Conservation (phyloP, 176 grass and related monocot species). For the Triticum dicoccoides region DNA sequence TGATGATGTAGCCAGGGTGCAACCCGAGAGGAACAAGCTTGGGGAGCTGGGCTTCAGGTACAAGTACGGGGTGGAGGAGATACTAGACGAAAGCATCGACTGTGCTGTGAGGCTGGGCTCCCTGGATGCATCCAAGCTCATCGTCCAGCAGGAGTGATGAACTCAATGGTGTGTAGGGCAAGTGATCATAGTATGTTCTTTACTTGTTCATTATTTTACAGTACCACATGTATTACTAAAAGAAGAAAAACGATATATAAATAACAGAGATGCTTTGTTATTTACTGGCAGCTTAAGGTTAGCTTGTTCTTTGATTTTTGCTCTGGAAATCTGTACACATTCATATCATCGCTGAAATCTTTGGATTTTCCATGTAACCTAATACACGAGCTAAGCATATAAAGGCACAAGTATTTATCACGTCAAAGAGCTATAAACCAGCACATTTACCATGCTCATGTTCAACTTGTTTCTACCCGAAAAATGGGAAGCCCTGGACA, state of each 20-base stretch:
- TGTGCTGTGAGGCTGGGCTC: slow-evolving; percentile 32
- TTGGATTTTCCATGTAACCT: background rate
- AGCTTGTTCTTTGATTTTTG: background rate
- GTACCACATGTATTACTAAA: background rate
- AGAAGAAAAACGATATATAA: background rate
- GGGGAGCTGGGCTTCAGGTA: slow-evolving; percentile 55
- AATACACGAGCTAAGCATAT: background rate
- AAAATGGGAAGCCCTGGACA: background rate
- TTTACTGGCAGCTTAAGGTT: background rate
- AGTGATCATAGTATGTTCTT: background rate
- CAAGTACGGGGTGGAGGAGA: slow-evolving; percentile 41
- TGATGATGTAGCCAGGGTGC: slow-evolving; percentile 13
- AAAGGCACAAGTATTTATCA: background rate
- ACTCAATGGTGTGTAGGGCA: background rate
- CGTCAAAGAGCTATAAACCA: background rate
- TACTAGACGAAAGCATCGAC: slow-evolving; percentile 37
- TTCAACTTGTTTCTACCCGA: background rate
- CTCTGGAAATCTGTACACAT: background rate
- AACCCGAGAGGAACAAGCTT: slow-evolving; percentile 13
- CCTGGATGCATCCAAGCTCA: slow-evolving; percentile 28
- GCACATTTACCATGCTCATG: background rate
- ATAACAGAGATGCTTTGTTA: background rate
- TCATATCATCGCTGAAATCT: background rate
- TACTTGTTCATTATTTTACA: background rate
- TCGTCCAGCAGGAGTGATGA: background rate